These are phyloP conservation scores for Pythium insidiosum DNA, from an alignment of 352 stramenopile species.

Conservation along the genomic window DNA sequence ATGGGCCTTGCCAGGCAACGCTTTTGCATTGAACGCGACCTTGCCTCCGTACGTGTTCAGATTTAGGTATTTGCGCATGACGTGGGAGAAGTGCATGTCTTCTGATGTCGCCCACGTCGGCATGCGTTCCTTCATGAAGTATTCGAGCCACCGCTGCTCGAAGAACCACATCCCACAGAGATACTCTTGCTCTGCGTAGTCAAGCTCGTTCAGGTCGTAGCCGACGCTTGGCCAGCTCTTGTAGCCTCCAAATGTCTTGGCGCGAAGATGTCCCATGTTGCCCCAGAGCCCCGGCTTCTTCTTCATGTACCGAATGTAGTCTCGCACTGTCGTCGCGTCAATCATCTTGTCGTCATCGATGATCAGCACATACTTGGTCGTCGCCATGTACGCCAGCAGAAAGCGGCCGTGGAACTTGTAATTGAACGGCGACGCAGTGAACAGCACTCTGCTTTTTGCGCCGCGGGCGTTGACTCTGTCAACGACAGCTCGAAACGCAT, in stretches of 20 bases:
- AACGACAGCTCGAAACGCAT: constrained; percentile 32
- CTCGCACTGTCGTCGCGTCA: constrained; percentile 7
- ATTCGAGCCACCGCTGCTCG: constrained; percentile 53
- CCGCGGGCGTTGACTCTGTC: constrained; percentile 2
- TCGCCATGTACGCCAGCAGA: constrained; percentile 18
- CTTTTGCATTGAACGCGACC: constrained; percentile 21
- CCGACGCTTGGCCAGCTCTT: constrained; percentile 33
- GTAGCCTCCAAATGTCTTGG: constrained; percentile 28
- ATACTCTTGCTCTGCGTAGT: constrained; percentile 47
- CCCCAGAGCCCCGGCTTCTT: constrained; percentile 32
- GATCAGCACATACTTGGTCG: constrained; percentile 19
- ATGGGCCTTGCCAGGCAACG: constrained; percentile 27
- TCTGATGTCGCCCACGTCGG: constrained; percentile 45
- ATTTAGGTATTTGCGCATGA: constrained; percentile 60
- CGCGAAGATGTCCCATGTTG: constrained; percentile 42
- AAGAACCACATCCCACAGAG: constrained; percentile 63
- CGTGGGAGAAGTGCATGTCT: constrained; percentile 55
- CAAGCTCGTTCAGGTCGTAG: constrained; percentile 19
- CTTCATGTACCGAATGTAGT: constrained; percentile 16
- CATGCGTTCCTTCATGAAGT: constrained; percentile 46
- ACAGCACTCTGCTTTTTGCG: constrained; percentile 5
- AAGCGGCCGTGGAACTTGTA: constrained; percentile 22
- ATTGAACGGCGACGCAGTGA: constrained; percentile 17
- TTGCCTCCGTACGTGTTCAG: constrained; percentile 49
- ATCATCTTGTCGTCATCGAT: constrained; percentile 18